phyloP scores from a whole-genome alignment of 1,284 basidiomycete genomes.

The Cutaneotrichosporon sp. region DNA sequence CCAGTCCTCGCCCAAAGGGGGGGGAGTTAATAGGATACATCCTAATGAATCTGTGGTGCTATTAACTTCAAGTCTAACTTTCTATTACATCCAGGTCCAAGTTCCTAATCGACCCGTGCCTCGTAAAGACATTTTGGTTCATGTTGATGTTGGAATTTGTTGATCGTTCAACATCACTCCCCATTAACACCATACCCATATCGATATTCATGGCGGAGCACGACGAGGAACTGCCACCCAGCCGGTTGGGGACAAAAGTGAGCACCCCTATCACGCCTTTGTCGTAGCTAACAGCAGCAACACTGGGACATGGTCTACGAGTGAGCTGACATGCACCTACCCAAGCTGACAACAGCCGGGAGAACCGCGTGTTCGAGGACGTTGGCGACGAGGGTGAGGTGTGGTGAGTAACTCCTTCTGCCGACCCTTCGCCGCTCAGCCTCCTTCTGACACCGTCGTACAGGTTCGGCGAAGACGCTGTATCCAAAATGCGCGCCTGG shows the following conservation, averaged over 20 bases:
- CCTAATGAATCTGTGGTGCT: too few species aligned
- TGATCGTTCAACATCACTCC: too few species aligned
- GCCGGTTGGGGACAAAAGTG: constrained; percentile 45
- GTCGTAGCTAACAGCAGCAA: constrained; percentile 15
- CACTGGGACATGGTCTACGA: constrained; percentile 49
- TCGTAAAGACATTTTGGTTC: too few species aligned
- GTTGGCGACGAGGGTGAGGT: constrained; percentile 35
- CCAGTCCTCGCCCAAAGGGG: too few species aligned
- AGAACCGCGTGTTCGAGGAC: constrained; percentile 43
- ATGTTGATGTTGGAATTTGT: too few species aligned
- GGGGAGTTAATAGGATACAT: too few species aligned
- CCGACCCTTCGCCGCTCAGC: too few species aligned
- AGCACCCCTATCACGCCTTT: not conserved
- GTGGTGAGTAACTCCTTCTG: constrained; percentile 42
- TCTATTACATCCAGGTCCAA: too few species aligned
- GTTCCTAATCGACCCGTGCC: too few species aligned
- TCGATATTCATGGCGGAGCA: constrained; percentile 16
- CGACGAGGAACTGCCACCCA: constrained; percentile 47
- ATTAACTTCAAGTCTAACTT: too few species aligned
- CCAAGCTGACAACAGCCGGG: constrained; percentile 30
- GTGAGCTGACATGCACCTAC: constrained; percentile 23
- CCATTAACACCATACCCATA: too few species aligned
- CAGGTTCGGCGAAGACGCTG: constrained; percentile 46
- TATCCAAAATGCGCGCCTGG: constrained; percentile 48
- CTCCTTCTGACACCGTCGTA: too few species aligned